phyloP scores from a whole-genome alignment of 371 early-diverging fungal species.

The Mortierella polycephala region DNA sequence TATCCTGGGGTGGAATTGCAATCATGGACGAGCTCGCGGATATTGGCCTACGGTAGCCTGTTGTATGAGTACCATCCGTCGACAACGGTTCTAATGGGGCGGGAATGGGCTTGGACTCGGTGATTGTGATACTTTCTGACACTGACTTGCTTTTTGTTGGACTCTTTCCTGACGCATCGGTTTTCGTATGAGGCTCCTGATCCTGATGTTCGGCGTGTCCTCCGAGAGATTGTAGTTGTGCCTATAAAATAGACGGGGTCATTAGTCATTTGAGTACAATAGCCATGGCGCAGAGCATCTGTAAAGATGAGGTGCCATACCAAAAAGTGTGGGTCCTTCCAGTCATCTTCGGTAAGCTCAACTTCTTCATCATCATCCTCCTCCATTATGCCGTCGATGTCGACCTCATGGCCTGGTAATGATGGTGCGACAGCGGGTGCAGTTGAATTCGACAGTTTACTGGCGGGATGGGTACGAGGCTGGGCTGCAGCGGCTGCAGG shows the following conservation, averaged over 20 bases:
- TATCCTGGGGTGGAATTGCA: conserved; percentile 39
- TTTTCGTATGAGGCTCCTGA: background rate
- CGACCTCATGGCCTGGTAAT: conserved; percentile 45
- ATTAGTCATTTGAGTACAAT: background rate
- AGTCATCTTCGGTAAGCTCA: conserved; percentile 60
- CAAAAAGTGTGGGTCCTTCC: conserved; percentile 59
- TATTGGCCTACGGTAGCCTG: background rate
- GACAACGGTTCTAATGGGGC: conserved; percentile 5
- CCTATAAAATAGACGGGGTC: conserved; percentile 12
- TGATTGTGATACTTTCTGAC: background rate
- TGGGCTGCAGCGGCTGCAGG: conserved; percentile 8
- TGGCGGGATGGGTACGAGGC: background rate
- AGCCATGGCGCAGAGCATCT: background rate
- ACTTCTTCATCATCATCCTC: conserved; percentile 56
- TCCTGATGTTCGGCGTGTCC: conserved; percentile 20
- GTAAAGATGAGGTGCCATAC: conserved; percentile 12
- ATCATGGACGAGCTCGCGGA: conserved; percentile 46
- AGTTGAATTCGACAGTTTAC: conserved; percentile 5
- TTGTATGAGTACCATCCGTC: background rate
- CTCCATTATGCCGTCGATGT: conserved; percentile 40
- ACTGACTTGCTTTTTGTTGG: background rate
- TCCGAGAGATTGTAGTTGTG: conserved; percentile 43
- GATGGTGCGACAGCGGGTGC: conserved; percentile 3
- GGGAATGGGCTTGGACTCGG: conserved; percentile 5
- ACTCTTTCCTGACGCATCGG: background rate